Conservation (phyloP, 768 basidiomycete genomes). For the Cystobasidiopsis lactophilus region DNA sequence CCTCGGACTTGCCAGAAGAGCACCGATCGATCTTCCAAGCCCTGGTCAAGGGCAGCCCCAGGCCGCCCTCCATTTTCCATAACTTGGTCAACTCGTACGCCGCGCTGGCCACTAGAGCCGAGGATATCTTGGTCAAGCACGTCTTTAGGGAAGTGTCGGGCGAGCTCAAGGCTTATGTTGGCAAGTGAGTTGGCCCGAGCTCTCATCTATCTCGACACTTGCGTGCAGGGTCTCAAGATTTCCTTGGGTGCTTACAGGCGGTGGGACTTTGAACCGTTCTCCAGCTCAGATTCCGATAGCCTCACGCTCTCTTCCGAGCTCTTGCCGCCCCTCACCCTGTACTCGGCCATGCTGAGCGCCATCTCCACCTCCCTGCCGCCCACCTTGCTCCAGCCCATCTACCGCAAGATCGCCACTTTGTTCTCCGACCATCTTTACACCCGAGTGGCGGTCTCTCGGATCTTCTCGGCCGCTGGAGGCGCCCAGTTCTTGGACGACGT, state of each 20-base stretch:
- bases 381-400: constrained; percentile 38
- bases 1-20: constrained; percentile 4
- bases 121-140: constrained; percentile 69
- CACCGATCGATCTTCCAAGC: constrained; percentile 6
- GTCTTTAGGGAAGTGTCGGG: constrained; percentile 60
- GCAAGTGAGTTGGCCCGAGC: constrained; percentile 31
- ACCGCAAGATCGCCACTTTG: constrained; percentile 47
- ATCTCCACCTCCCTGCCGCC: constrained; percentile 44
- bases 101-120: constrained; percentile 42
- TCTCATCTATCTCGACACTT: too few species aligned
- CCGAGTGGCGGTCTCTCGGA: constrained; percentile 50
- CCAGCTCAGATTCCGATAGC: too few species aligned
- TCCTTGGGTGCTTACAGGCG: constrained; percentile 22
- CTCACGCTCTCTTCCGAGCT: constrained; percentile 33
- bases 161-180: constrained; percentile 50
- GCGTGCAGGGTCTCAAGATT: neutral
- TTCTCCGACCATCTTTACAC: constrained; percentile 60
- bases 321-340: constrained; percentile 48
- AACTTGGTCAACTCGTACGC: constrained; percentile 45
- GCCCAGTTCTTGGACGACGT: constrained; percentile 45
- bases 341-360: constrained; percentile 56
- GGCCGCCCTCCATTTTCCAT: constrained; percentile 38
- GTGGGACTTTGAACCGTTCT: constrained; percentile 18
- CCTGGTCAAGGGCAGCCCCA: neutral
- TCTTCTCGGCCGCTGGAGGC: constrained; percentile 39